Evolutionary conservation across 164 flowering plant species (phyloP).

Genomic region (Piper longum): DNA sequence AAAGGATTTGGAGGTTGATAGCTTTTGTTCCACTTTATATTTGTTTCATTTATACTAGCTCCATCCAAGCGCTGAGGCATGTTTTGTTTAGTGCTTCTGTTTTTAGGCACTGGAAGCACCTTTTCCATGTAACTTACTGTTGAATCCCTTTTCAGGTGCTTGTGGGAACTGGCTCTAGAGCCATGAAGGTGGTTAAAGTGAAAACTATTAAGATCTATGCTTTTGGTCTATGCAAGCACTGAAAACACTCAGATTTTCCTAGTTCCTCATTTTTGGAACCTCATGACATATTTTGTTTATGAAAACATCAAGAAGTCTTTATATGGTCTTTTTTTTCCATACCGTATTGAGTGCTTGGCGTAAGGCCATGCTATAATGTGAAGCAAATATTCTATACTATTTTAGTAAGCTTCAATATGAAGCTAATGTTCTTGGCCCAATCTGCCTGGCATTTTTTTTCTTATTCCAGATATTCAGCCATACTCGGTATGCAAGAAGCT

Average conservation of each 20-base stretch:
- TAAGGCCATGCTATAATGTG: too few relatives aligned
- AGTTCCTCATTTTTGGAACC: not conserved
- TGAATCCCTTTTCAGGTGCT: slow-evolving; percentile 42
- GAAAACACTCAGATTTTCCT: not conserved
- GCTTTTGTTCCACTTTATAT: too few relatives aligned
- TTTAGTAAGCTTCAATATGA: too few relatives aligned
- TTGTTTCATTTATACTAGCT: too few relatives aligned
- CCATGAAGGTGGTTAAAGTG: slow-evolving; percentile 59
- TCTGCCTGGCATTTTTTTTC: not conserved
- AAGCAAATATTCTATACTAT: too few relatives aligned
- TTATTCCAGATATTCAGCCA: slow-evolving; percentile 61
- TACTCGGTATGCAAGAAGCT: slow-evolving; percentile 60
- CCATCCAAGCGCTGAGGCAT: not conserved
- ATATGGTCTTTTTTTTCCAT: too few relatives aligned
- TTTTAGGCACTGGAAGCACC: not conserved
- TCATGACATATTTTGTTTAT: not conserved
- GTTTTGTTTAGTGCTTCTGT: not conserved
- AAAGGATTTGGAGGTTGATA: not conserved
- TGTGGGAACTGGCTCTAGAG: slow-evolving; percentile 89
- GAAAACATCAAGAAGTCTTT: too few relatives aligned
- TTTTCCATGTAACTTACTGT: not conserved
- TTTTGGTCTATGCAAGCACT: slow-evolving; percentile 83
- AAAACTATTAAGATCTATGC: slow-evolving; percentile 85
- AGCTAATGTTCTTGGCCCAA: not conserved
- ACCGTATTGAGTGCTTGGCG: too few relatives aligned